Base-by-base conservation (phyloP, 2,329 filamentous ascomycete species). In the Colletotrichum incanum region DNA sequence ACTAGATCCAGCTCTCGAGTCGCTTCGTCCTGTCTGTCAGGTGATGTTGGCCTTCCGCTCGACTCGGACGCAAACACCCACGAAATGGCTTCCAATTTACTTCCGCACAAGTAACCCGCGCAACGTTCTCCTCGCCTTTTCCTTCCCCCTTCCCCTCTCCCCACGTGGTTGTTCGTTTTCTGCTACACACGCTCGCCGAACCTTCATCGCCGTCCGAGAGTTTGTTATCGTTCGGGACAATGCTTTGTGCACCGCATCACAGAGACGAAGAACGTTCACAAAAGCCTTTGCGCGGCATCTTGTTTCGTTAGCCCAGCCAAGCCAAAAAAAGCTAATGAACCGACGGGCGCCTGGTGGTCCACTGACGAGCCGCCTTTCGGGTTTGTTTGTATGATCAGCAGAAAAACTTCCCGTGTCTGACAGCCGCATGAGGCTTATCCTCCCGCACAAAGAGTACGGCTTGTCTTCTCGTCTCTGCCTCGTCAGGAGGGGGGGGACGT, bases 141-240 rank as follows among this genome's bases (percentile, higher is more conserved):
- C 28, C 16, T 8, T 37, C 39, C 23, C 31, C 37, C 8, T 1
- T 28, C 11, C 41, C 9, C 8, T 7, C 9, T 31, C 11, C 50
- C 60, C 47, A 63, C 47, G 60, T 63, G 60, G 47, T 28, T 41
- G n/a, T 50, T 63, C 60, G 31, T n/a, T 37, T 43, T 58, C 61
- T 69, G 11, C 31, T 34, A 39, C 55, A 26, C 5, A 9, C 50
- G 43, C 20, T 54, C n/a, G 34, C 52, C n/a, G 28, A 58, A 39
- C 23, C 39, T 52, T 50, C 52, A 18, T 34, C 28, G 18, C 45
- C 2, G 20, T 23, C 20, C 54, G 20, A 39, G 54, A 39, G 54
- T n/a, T 31, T 23, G n/a, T 16, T 37, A 39, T 34, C 14, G n/a
- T 28, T 20, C 52, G 43, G 34, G 23, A 26, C 52, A 12, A 16